Evolutionary conservation across 495 filamentous ascomycete genomes (phyloP), one percentile per base, ranked within the genome.

Genomic region (Tuber melanosporum): DNA sequence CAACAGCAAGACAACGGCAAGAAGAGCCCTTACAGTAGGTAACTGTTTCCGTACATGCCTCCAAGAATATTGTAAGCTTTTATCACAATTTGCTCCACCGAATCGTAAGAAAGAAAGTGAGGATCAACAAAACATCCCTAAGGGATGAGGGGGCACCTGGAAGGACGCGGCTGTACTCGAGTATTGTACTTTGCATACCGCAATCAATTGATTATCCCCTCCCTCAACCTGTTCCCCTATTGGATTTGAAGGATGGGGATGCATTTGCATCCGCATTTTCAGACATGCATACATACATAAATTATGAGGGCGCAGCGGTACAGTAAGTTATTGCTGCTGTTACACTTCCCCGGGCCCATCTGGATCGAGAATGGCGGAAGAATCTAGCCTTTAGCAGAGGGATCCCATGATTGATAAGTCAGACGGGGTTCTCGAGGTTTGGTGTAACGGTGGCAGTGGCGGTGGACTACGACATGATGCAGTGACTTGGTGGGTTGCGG

Each of bases 171-270:
- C 42, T 43, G 42, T 8, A 43, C 42, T 42, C 32, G 32, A 32
- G 46, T 19, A 7, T 19, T 49, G 46, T 49, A 20, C 19, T 49
- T 6, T 5, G 17, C 47, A 9, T 66, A n/a, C n/a, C 57, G 14
- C 1, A 32, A 66, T 32, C 26, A 66, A 12, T 32, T 66, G n/a
- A 10, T 32, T 66, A 32, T 26, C 26, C 57, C 10, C 26, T 17
- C 52, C 22, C 12, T 14, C 22, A 26, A 8, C 26, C 14, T 7
- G 5, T 20, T 2, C 49, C 26, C 57, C 57, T 32, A n/a, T 66
- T 66, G 32, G 57, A 66, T 66, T 66, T 66, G 26, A 66, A 57
- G n/a, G 32, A 66, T 66, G n/a, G 26, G 52, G 57, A 32, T 66
- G 57, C n/a, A 32, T 66, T 66, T 32, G 14, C 52, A 57, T 14